Percentiles rank a stretch among this genome's conserved stretches.
Evolutionary conservation across 2,329 filamentous ascomycete genomes (phyloP).

Genomic region (Colletotrichum tropicicola): DNA sequence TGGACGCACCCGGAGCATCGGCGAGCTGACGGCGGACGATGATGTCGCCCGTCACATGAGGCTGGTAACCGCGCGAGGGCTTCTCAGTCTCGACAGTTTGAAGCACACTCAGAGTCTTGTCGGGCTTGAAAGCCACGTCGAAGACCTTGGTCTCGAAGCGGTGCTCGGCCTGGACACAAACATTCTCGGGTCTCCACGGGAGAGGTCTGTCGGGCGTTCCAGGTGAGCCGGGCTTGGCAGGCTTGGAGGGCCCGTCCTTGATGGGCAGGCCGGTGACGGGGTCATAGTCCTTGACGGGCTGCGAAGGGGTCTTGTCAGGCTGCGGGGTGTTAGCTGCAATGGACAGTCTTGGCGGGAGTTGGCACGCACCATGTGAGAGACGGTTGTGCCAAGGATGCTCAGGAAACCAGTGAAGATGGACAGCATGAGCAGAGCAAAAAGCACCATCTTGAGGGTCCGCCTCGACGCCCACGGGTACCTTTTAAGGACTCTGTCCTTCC

Average conservation of each 20-base stretch:
- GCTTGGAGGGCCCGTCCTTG: constrained; percentile 12
- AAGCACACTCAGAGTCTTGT: constrained; percentile 48
- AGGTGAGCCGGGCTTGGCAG: not conserved
- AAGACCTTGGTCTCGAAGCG: constrained; percentile 35
- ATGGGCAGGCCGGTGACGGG: constrained; percentile 26
- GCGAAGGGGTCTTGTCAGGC: constrained; percentile 6
- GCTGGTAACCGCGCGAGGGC: constrained; percentile 35
- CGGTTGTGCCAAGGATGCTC: constrained; percentile 31
- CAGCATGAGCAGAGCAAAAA: constrained; percentile 43
- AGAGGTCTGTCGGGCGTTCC: constrained; percentile 16
- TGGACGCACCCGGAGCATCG: constrained; percentile 42
- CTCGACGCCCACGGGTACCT: constrained; percentile 30
- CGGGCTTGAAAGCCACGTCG: constrained; percentile 45
- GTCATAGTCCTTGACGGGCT: constrained; percentile 14
- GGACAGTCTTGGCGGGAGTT: not conserved
- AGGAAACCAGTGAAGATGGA: constrained; percentile 42
- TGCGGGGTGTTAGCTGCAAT: not conserved
- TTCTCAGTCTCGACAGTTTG: constrained; percentile 43
- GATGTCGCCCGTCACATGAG: constrained; percentile 55
- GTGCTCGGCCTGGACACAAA: constrained; percentile 32
- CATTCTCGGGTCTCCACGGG: constrained; percentile 14
- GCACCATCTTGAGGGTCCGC: constrained; percentile 38
- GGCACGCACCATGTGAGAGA: constrained; percentile 41
- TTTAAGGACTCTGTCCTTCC: constrained; percentile 35
- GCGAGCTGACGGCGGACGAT: constrained; percentile 49